phyloP scores from a whole-genome alignment of 2,329 filamentous ascomycete genomes.

The Colletotrichum sojae region DNA sequence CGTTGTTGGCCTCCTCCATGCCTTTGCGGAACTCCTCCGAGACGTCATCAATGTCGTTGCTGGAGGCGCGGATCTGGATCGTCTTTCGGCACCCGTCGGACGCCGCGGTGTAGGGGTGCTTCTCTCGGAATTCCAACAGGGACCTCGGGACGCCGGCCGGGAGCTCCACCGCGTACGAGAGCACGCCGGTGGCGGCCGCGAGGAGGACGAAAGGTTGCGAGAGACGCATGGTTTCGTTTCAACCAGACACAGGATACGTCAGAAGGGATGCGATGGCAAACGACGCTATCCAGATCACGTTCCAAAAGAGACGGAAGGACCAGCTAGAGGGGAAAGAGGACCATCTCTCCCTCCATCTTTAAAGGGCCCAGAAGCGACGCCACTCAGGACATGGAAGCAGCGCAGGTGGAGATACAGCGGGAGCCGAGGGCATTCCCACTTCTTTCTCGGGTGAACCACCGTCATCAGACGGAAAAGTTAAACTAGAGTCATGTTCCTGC shows the following conservation, averaged over 20 bases:
- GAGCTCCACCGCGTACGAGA: slow-evolving; percentile 34
- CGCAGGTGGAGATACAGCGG: slow-evolving; percentile 14
- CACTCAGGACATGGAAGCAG: not conserved
- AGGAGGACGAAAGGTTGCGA: slow-evolving; percentile 19
- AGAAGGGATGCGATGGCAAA: slow-evolving; percentile 25
- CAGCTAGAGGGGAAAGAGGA: not conserved
- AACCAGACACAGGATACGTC: not conserved
- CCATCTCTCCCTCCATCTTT: slow-evolving; percentile 14
- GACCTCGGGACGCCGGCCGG: slow-evolving; percentile 39
- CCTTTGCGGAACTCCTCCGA: slow-evolving; percentile 69
- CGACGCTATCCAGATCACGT: slow-evolving; percentile 11
- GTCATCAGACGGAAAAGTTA: slow-evolving; percentile 35
- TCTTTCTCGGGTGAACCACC: slow-evolving; percentile 28
- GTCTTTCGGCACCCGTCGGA: slow-evolving; percentile 35
- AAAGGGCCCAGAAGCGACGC: slow-evolving; percentile 8
- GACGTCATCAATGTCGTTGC: slow-evolving; percentile 69
- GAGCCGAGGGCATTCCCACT: slow-evolving; percentile 33
- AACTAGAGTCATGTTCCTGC: slow-evolving; percentile 9
- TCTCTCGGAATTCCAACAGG: slow-evolving; percentile 38
- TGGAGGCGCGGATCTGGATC: slow-evolving; percentile 51
- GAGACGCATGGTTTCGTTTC: slow-evolving; percentile 20
- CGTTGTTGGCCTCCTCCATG: slow-evolving; percentile 69
- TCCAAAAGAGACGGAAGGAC: not conserved
- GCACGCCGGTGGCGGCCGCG: slow-evolving; percentile 22
- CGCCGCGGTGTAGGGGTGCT: slow-evolving; percentile 36